Conservation (phyloP, 345 rosid species). For the Hirschfeldia incana region DNA sequence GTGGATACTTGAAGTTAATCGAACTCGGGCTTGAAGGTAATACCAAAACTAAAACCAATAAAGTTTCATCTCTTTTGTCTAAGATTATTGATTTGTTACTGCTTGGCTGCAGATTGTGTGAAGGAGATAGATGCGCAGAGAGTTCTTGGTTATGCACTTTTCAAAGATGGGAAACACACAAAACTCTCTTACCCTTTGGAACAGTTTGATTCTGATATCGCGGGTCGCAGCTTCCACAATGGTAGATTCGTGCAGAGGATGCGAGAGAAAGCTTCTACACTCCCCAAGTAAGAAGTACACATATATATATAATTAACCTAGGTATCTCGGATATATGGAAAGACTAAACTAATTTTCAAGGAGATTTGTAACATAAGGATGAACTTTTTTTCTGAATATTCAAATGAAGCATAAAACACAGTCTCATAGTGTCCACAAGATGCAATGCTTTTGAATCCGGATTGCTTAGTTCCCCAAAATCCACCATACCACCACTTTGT, state of each 20-base stretch:
- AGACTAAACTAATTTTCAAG: no score
- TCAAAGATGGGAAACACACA: slow-evolving; percentile 50
- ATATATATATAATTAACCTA: neutral
- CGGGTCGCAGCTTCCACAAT: slow-evolving; percentile 59
- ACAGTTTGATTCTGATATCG: slow-evolving; percentile 44
- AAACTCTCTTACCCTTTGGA: slow-evolving; percentile 50
- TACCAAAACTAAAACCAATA: neutral
- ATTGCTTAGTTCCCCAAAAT: no score
- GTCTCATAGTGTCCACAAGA: no score
- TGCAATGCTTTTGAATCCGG: no score
- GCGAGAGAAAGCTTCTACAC: slow-evolving; percentile 53
- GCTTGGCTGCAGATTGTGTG: slow-evolving; percentile 46
- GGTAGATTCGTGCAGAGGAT: slow-evolving; percentile 57
- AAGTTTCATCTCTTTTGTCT: neutral
- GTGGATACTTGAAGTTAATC: slow-evolving; percentile 50
- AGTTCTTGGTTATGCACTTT: slow-evolving; percentile 53
- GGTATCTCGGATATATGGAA: no score
- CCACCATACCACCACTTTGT: no score
- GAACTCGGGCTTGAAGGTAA: slow-evolving; percentile 55
- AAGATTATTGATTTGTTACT: neutral
- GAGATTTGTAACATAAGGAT: no score
- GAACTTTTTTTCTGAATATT: no score
- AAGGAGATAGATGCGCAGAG: slow-evolving; percentile 56
- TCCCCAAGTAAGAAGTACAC: slow-evolving; percentile 39
- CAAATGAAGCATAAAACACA: no score